Evolutionary conservation across 495 filamentous ascomycete genomes (phyloP).

Genomic region (Clohesyomyces aquaticus): DNA sequence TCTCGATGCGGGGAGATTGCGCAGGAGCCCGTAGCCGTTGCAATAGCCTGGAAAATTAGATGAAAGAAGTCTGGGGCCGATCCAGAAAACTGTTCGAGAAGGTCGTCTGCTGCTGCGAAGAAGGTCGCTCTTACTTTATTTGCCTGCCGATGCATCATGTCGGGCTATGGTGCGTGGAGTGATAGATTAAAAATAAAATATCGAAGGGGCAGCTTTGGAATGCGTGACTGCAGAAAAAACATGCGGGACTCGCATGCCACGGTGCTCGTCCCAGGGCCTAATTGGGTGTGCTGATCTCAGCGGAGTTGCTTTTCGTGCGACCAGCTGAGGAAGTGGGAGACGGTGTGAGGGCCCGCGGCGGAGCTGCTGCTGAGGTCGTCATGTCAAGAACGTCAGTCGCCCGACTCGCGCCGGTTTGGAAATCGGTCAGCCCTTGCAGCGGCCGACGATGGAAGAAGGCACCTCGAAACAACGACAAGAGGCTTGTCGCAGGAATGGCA

Average conservation of each 20-base stretch:
- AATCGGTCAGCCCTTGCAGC: background rate
- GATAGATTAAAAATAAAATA: slow-evolving; percentile 6
- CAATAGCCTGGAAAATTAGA: slow-evolving; percentile 27
- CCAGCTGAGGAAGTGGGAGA: background rate
- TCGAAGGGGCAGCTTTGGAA: background rate
- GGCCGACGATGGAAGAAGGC: background rate
- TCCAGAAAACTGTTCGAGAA: slow-evolving; percentile 37
- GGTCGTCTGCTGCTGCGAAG: no score
- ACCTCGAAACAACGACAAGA: background rate
- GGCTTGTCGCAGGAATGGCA: no score
- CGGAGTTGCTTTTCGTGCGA: background rate
- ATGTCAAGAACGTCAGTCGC: background rate
- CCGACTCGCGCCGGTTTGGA: background rate
- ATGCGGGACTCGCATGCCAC: background rate
- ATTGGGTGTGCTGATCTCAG: background rate
- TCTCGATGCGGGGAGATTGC: slow-evolving; percentile 24
- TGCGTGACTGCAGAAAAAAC: slow-evolving; percentile 9
- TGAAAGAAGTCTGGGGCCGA: slow-evolving; percentile 38
- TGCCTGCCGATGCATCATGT: slow-evolving; percentile 6
- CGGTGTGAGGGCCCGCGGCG: background rate
- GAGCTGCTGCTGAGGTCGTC: background rate
- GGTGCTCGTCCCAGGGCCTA: background rate
- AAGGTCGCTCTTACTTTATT: no score
- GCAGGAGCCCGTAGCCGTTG: background rate
- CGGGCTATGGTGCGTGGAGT: background rate